Base-by-base conservation (phyloP, 495 filamentous ascomycete genomes). In the Aspergillus egyptiacus region DNA sequence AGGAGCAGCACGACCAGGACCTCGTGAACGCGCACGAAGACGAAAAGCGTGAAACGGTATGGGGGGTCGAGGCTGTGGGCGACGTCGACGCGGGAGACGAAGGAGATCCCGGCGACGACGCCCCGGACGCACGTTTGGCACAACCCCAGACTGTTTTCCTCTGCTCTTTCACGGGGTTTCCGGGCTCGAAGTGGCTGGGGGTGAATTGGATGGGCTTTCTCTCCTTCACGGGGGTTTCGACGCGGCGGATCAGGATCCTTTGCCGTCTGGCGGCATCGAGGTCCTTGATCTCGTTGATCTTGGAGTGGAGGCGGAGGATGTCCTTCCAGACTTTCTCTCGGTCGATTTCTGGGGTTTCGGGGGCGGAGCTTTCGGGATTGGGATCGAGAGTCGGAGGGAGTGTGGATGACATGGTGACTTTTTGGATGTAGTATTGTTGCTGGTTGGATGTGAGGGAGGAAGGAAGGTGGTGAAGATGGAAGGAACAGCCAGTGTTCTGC, bases 231-330 rank as follows among this genome's bases (percentile, higher is more conserved):
- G 18, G 14, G 28, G 28, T 25, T 2, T 40, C 38, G 28, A 31
- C 37, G 20, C 17, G 28, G 3, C 37, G 37, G 47, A 35, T 25
- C 5, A 19, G 14, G 18, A 50, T 42, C n/a, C 36, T 37, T n/a
- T 34, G 37, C 17, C 33, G 8, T 19, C 41, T 17, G 28, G 41
- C 27, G 0, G 20, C n/a, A 1, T 6, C 13, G 17, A 41, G 27
- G 11, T 8, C 35, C 6, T 11, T 24, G 14, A 35, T 23, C 2
- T 20, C 13, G 9, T 33, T 19, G 15, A 35, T 18, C 7, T 28
- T n/a, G 2, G 11, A 6, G 34, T 50, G 47, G 19, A 50, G 47
- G n/a, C 37, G 19, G 27, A 27, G 6, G 20, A 50, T 42, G 8
- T 50, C 28, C 2, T 5, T 17, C 27, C 27, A 18, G 27, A 24